Evolutionary conservation across 805 yeast species (phyloP).

Genomic region (Wickerhamiella vanderwaltii): DNA sequence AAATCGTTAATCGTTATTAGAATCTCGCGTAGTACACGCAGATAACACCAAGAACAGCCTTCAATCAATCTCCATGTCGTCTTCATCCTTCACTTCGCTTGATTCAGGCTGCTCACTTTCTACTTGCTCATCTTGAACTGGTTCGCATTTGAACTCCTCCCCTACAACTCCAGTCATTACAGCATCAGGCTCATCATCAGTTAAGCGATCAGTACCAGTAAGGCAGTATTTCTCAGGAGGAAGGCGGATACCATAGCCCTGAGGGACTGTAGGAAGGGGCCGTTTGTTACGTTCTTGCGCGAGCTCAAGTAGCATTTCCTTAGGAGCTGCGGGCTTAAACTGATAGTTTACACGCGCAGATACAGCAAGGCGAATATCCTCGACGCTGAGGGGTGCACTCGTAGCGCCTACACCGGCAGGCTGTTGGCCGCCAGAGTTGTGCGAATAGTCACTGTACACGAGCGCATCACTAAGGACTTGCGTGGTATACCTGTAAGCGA

Average conservation of each 20-base stretch:
- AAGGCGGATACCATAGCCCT: constrained; percentile 79
- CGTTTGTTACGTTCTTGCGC: constrained; percentile 87
- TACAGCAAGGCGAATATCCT: constrained; percentile 83
- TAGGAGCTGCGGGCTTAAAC: constrained; percentile 91
- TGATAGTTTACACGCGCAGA: constrained; percentile 92
- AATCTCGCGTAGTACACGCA: no score
- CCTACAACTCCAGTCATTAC: constrained; percentile 17
- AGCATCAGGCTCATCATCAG: constrained; percentile 36
- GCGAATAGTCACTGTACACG: constrained; percentile 67
- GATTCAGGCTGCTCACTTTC: constrained; percentile 6
- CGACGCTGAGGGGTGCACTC: constrained; percentile 54
- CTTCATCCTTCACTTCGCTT: constrained; percentile 10
- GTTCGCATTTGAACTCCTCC: constrained; percentile 1
- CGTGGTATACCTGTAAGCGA: constrained; percentile 78
- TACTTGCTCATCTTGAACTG: background rate
- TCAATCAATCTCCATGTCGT: constrained; percentile 12
- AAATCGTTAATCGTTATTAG: no score
- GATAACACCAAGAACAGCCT: no score
- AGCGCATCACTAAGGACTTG: constrained; percentile 83
- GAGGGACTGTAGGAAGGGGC: constrained; percentile 82
- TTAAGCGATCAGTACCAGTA: constrained; percentile 68
- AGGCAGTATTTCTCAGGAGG: constrained; percentile 97
- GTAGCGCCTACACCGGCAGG: constrained; percentile 29
- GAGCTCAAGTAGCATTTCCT: constrained; percentile 75
- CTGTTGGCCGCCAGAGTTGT: constrained; percentile 26